Base-by-base conservation (phyloP, 129 eudicot genomes). In the Tagetes erecta region DNA sequence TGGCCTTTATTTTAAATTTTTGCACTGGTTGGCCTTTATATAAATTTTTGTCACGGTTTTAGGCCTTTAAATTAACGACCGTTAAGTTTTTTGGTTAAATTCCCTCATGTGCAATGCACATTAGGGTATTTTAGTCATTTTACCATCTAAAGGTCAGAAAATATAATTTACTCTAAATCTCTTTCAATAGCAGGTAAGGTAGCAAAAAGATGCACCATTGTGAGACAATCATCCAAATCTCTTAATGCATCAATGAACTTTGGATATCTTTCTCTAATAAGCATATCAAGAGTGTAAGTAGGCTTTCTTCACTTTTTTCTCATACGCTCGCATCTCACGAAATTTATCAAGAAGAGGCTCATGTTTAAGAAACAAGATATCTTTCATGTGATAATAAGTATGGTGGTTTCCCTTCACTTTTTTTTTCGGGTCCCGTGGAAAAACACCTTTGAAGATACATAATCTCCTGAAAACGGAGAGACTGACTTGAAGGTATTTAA, bases 351-450 rank as follows among this genome's bases (percentile, higher is more conserved):
- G 80, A 56, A 92, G 68, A 6, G 96, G 91, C 77, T 92, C 96
- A 52, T 92, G 96, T 64, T 78, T 87, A 49, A 92, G 85, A 83
- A 92, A 92, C 64, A 78, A 35, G 7, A 92, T 84, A 80, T 92
- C 98, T 78, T 89, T 92, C 84, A 78, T 74, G 84, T 92, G 98
- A 76, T 89, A 92, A 49, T 89, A 89, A 20, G 98, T 89, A 67
- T 89, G 98, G 82, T 92, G 96, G 80, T 85, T 89, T 76, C 91
- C 98, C 82, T 87, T 89, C 77, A 87, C 88, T 89, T 92, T 89
- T 87, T 87, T 92, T 92, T 89, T 92, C 20, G 98, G 98, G 33
- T 89, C 98, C 73, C 96, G 88, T 1, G 98, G 96, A 36, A 84
- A 89, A 8, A 89, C 80, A 6, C 98, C 95, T 78, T 92, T 92